These are phyloP conservation scores for Shiraia sp. DNA, from an alignment of 2,329 filamentous ascomycete species.

Conservation along the genomic window DNA sequence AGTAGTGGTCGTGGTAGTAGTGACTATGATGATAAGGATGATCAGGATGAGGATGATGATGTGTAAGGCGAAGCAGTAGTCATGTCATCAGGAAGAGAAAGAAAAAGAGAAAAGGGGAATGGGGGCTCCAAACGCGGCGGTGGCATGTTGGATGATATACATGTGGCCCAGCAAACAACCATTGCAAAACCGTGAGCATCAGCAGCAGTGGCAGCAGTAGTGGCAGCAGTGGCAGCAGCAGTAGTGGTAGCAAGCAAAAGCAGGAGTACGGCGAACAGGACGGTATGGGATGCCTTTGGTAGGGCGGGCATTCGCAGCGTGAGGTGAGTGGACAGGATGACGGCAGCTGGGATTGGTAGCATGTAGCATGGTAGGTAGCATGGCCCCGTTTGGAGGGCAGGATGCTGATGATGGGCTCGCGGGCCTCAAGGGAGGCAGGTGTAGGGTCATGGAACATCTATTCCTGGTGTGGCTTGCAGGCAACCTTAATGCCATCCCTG, in stretches of 20 bases:
- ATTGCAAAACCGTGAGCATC: constrained; percentile 25
- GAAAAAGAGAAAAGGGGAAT: too few species aligned
- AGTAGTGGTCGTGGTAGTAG: constrained; percentile 10
- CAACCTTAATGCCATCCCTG: constrained; percentile 42
- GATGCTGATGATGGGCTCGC: constrained; percentile 20
- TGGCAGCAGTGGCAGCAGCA: too few species aligned
- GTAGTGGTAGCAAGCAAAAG: too few species aligned
- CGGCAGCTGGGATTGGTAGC: constrained; percentile 24
- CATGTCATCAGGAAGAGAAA: too few species aligned
- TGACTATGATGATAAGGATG: constrained; percentile 6
- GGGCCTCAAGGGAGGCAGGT: constrained; percentile 29
- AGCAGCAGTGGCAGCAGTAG: too few species aligned
- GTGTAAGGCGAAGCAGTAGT: too few species aligned
- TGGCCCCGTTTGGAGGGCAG: constrained; percentile 27
- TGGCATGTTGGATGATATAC: constrained; percentile 31
- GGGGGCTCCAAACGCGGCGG: constrained; percentile 27
- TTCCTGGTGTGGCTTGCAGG: constrained; percentile 46
- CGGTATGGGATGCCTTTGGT: constrained; percentile 25
- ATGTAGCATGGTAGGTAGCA: constrained; percentile 28
- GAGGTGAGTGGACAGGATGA: constrained; percentile 22
- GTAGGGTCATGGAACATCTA: constrained; percentile 35
- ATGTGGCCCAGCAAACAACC: constrained; percentile 19
- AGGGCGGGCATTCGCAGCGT: constrained; percentile 19
- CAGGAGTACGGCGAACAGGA: too few species aligned
- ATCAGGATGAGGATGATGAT: too few species aligned